Evolutionary conservation across 2,329 filamentous ascomycete genomes (phyloP).

Genomic region (Pseudopithomyces chartarum): DNA sequence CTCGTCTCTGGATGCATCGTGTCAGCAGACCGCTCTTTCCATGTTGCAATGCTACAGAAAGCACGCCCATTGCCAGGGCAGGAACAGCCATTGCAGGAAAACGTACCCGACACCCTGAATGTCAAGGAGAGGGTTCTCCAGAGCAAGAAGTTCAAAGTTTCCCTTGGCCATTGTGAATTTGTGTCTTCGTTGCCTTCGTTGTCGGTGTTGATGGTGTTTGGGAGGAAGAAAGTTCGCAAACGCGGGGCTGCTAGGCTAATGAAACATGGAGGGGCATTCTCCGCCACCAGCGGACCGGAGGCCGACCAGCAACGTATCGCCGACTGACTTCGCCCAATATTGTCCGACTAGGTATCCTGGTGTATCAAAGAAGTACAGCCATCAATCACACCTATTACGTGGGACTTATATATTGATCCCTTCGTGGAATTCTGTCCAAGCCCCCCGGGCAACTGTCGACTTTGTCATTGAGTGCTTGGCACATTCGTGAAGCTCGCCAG

Average conservation of each 20-base stretch:
- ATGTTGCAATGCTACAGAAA: neutral
- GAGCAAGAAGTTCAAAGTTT: constrained; percentile 85
- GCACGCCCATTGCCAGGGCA: too few species aligned
- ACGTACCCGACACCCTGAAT: constrained; percentile 80
- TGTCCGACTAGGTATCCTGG: too few species aligned
- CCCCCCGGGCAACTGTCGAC: too few species aligned
- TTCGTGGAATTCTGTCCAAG: too few species aligned
- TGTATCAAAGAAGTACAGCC: too few species aligned
- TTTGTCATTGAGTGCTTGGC: too few species aligned
- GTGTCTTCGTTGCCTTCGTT: neutral
- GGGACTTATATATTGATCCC: too few species aligned
- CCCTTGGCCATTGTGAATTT: constrained; percentile 69
- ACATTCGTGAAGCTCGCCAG: too few species aligned
- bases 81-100: neutral
- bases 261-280: constrained; percentile 2
- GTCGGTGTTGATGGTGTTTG: too few species aligned
- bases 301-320: neutral
- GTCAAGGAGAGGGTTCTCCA: constrained; percentile 98
- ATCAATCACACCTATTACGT: too few species aligned
- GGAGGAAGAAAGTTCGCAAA: constrained; percentile 2
- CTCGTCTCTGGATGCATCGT: constrained; percentile 65
- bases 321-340: too few species aligned
- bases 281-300: constrained; percentile 2
- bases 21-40: constrained; percentile 12
- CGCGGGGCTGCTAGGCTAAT: constrained; percentile 4